Percentiles rank a stretch among this genome's conserved stretches.
Evolutionary conservation across 2,329 filamentous ascomycete species (phyloP).

Genomic region (Biscogniauxia sp.): DNA sequence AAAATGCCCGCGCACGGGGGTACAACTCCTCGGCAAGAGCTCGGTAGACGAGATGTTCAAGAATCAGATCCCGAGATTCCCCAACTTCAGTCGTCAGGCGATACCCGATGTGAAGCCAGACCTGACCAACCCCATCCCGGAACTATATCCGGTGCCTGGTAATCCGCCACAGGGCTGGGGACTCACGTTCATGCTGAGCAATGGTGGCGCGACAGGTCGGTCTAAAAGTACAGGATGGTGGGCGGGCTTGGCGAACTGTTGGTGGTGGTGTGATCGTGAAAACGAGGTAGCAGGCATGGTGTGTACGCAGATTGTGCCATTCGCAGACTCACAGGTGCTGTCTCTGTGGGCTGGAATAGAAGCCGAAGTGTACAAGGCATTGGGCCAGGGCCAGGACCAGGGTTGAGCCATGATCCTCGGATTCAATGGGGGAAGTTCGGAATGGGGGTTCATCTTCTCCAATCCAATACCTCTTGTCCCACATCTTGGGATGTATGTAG

Average conservation of each 20-base stretch:
- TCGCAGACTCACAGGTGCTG: slow-evolving; percentile 42
- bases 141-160: slow-evolving; percentile 46
- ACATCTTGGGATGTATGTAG: no score
- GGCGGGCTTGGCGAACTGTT: slow-evolving; percentile 60
- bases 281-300: slow-evolving; percentile 55
- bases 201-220: slow-evolving; percentile 48
- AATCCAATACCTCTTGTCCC: no score
- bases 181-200: slow-evolving; percentile 53
- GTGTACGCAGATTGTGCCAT: slow-evolving; percentile 50
- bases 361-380: slow-evolving; percentile 34
- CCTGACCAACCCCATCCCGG: slow-evolving; percentile 45
- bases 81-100: slow-evolving; percentile 47
- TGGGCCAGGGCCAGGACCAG: neutral
- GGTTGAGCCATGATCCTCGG: no score
- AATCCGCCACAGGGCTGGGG: slow-evolving; percentile 64
- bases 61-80: slow-evolving; percentile 58
- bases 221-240: slow-evolving; percentile 51
- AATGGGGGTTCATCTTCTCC: no score
- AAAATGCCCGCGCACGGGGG: slow-evolving; percentile 53
- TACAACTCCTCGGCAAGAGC: slow-evolving; percentile 50
- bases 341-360: slow-evolving; percentile 41
- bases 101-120: slow-evolving; percentile 47
- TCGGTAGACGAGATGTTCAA: slow-evolving; percentile 64
- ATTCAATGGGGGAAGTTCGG: no score
- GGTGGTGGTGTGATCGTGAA: slow-evolving; percentile 62